Percentiles rank a stretch among this genome's conserved stretches.
Evolutionary conservation across 352 stramenopile genomes (phyloP).

Genomic region (Phytophthora nicotianae): DNA sequence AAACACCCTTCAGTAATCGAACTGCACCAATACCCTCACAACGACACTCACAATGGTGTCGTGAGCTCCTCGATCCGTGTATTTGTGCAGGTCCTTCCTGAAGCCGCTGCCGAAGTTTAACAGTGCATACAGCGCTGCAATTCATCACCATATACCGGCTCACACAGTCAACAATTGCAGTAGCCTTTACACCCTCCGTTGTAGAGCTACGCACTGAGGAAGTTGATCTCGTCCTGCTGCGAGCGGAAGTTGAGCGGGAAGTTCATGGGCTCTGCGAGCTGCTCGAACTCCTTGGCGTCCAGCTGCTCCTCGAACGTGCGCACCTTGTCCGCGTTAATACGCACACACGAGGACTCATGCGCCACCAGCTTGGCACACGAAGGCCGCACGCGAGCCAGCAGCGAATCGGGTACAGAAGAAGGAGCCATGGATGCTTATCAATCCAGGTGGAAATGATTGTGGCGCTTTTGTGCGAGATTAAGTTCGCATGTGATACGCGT

Average conservation of each 20-base stretch:
- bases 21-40: neutral
- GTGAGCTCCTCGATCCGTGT: constrained; percentile 62
- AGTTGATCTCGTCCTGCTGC: constrained; percentile 77
- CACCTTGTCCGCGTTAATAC: constrained; percentile 54
- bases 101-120: constrained; percentile 86
- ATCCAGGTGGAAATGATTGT: constrained; percentile 16
- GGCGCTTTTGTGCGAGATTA: constrained; percentile 1
- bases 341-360: constrained; percentile 50
- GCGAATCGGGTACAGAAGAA: constrained; percentile 20
- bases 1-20: neutral
- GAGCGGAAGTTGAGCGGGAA: constrained; percentile 83
- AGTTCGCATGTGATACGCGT: constrained; percentile 2
- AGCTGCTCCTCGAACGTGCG: constrained; percentile 54
- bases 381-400: constrained; percentile 55
- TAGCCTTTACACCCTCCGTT: neutral
- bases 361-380: constrained; percentile 60
- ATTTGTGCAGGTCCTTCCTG: constrained; percentile 80
- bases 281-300: constrained; percentile 55
- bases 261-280: constrained; percentile 50
- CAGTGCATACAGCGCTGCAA: constrained; percentile 63
- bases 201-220: constrained; percentile 54
- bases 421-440: constrained; percentile 35
- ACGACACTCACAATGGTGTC: constrained; percentile 70
- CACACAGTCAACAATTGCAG: neutral
- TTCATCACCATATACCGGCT: neutral